Conservation (phyloP, 371 early-diverging fungal species). For the Entomophthora muscae region DNA sequence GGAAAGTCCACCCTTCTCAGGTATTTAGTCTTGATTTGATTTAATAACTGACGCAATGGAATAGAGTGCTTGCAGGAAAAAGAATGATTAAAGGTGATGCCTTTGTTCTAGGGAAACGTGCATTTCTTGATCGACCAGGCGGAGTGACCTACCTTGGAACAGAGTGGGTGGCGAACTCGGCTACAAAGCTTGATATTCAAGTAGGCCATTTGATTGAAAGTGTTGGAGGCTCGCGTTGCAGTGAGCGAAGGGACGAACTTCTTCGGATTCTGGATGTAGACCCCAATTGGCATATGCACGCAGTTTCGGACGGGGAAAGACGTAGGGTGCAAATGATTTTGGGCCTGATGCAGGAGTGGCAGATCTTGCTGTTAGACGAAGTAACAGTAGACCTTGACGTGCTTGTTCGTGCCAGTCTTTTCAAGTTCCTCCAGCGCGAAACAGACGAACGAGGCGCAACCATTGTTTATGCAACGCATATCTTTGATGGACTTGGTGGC, state of each 20-base stretch:
- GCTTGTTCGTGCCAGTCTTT: constrained; percentile 44
- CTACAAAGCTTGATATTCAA: constrained; percentile 35
- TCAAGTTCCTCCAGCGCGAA: constrained; percentile 39
- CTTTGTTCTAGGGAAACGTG: constrained; percentile 33
- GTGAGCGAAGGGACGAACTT: constrained; percentile 35
- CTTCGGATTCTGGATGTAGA: constrained; percentile 51
- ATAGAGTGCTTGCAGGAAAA: constrained; percentile 29
- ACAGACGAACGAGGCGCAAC: constrained; percentile 41
- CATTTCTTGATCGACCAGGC: constrained; percentile 39
- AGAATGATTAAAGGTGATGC: constrained; percentile 35
- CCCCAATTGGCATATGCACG: constrained; percentile 50
- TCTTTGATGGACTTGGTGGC: constrained; percentile 35
- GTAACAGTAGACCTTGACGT: constrained; percentile 73
- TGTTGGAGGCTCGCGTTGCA: constrained; percentile 41
- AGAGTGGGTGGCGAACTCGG: constrained; percentile 50
- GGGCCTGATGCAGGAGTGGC: constrained; percentile 54
- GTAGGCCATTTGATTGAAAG: constrained; percentile 48
- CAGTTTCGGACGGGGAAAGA: constrained; percentile 52
- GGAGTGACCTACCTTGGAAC: constrained; percentile 63
- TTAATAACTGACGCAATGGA: too few species aligned
- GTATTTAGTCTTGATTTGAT: background rate
- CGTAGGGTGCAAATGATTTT: constrained; percentile 55
- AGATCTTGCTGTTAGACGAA: constrained; percentile 54
- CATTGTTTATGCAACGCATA: constrained; percentile 54
- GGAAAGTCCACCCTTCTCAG: constrained; percentile 13